Evolutionary conservation across 345 rosid species (phyloP).

Genomic region (Orychophragmus violaceus): DNA sequence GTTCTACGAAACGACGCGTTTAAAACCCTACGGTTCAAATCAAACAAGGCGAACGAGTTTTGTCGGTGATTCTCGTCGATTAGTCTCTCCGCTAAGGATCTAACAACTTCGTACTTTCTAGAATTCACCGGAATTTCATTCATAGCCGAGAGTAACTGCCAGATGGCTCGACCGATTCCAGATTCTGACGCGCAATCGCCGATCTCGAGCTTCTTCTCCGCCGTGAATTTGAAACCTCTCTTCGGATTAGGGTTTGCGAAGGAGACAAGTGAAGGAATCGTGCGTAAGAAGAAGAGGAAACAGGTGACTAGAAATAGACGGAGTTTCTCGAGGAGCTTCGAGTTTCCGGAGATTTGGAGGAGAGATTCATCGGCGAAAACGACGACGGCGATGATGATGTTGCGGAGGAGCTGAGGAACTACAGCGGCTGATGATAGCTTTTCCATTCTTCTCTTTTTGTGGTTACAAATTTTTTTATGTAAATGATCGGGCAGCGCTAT

Average conservation of each 20-base stretch:
- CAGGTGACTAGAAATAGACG: conserved; percentile 40
- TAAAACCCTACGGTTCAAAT: conserved; percentile 53
- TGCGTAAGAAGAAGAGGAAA: conserved; percentile 59
- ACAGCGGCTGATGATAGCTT: conserved; percentile 36
- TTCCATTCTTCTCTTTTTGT: conserved; percentile 32
- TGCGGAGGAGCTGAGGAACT: conserved; percentile 57
- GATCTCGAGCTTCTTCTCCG: conserved; percentile 2
- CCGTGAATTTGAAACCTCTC: not conserved
- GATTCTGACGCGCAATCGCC: conserved; percentile 33
- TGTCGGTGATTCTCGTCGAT: conserved; percentile 63
- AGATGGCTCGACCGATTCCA: conserved; percentile 64
- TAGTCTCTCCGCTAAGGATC: conserved; percentile 67
- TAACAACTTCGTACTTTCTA: conserved; percentile 66
- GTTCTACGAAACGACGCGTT: conserved; percentile 64
- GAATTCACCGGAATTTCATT: conserved; percentile 73
- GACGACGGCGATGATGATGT: conserved; percentile 42
- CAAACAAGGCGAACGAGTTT: conserved; percentile 37
- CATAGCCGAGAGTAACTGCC: conserved; percentile 51
- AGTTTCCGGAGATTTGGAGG: conserved; percentile 36
- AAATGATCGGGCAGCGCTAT: not conserved
- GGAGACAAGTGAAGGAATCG: conserved; percentile 40
- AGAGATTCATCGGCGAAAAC: conserved; percentile 62
- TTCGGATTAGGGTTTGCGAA: conserved; percentile 13
- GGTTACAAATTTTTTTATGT: not conserved
- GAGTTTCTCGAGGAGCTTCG: conserved; percentile 45